Base-by-base conservation (phyloP, 1,139 yeast genomes). In the Kodamaea suecica region DNA sequence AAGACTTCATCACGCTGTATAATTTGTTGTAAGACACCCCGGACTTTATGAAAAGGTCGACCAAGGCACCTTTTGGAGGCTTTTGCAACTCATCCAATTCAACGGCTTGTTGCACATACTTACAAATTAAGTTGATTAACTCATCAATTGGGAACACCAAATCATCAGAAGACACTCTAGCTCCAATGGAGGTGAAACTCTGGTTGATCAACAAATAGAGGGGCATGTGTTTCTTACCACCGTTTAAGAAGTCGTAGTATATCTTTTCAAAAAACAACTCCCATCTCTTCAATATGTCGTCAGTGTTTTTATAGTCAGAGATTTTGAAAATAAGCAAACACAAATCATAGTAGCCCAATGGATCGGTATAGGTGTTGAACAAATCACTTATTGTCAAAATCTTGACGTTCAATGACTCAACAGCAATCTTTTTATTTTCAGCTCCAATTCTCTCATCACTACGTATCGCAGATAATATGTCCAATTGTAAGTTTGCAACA, bases 401-500 rank as follows among this genome's bases (percentile, higher is more conserved):
- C 51, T 76, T 74, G 33, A 73, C 77, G 50, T 85, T 78, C 41
- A 92, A 69, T 27, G 75, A 70, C 8, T 62, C 63, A 8, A 73
- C 55, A 4, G 87, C 76, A 30, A 70, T 70, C 4, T 63, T 57
- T 40, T 66, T 66, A 35, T 72, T 70, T 9, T 63, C 70, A 3
- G 61, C 63, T 30, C 61, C 64, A 35, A 87, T 65, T 49, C 88
- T 66, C 8, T 58, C 52, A 56, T 90, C 97, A 15, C 67, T 59
- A 33, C 65, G 61, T 16, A 88, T 76, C 4, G 78, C 65, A 3
- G 73, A 59, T 37, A 87, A 63, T 21, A 90, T 60, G 50, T 90
- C 97, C 55, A 87, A 84, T 59, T 92, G 98, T 34, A 92, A 73
- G 45, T 82, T 80, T 3, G 97, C 94, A 29, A 92, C 94, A 34